Base-by-base conservation (phyloP, 2,329 filamentous ascomycete species). In the Pyricularia pennisetigena region DNA sequence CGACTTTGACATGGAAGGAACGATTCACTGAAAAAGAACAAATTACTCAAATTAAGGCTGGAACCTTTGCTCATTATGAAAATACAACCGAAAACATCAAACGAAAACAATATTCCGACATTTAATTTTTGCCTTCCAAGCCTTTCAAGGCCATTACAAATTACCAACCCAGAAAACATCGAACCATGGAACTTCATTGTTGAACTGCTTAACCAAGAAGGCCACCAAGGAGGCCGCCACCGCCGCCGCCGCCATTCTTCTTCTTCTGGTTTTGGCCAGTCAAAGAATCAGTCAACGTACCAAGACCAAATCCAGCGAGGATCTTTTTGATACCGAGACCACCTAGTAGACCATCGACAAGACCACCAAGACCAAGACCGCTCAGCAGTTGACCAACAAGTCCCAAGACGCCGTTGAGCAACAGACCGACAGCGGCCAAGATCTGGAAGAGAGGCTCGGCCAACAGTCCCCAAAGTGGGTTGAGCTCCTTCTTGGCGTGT, bases 381-480 rank as follows among this genome's bases (percentile, higher is more conserved):
- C 90, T 89, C 69, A 95, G 85, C 74, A 97, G 81, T 75, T 88
- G 89, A 68, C 93, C 93, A 24, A 97, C 92, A 0, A 97, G 85
- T 62, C 91, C 91, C 7, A 97, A 83, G 0, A 97, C 93, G 77
- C 94, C 93, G 67, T 83, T 89, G 70, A 97, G 83, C 71, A 97
- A 79, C 69, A 97, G 80, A 26, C 94, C 94, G 64, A 97, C 93
- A 12, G 92, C 93, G 9, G 93, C 92, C 65, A 97, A 85, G 76
- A 97, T 97, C 84, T 97, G 94, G 85, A 93, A 92, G 26, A 97
- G 82, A 12, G 94, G 94, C 83, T 97, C 92, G 49, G 88, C 88
- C 16, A 95, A 82, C 65, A 97, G 82, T 32, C 83, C 88, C 93
- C 93, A 97, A 32, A 97, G 87, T 12, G 94, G 93, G 81, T 94